Conservation (phyloP, 345 rosid genomes). For the Anacardium occidentale region DNA sequence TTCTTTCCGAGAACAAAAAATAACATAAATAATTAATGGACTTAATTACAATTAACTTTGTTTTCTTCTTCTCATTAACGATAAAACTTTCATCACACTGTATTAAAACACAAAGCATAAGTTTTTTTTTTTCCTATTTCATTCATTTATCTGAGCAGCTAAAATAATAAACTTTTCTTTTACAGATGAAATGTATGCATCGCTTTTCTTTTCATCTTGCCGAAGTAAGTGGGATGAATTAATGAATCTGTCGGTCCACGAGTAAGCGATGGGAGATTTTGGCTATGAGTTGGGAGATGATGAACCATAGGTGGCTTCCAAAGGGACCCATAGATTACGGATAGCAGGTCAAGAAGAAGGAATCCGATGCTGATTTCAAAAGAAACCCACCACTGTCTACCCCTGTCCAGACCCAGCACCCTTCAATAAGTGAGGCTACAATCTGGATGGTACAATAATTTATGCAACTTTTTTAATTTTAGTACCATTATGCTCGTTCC, state of each 20-base stretch:
- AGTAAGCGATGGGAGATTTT: not conserved
- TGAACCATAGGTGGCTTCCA: not conserved
- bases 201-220: too few relatives aligned
- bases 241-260: too few relatives aligned
- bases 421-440: not conserved
- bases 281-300: not conserved
- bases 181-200: too few relatives aligned
- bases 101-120: too few relatives aligned
- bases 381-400: not conserved
- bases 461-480: not conserved
- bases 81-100: too few relatives aligned
- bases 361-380: conserved; percentile 13
- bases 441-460: not conserved
- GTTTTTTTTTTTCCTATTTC: too few relatives aligned
- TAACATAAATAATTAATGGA: too few relatives aligned
- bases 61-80: too few relatives aligned
- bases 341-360: not conserved
- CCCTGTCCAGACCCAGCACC: not conserved
- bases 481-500: not conserved
- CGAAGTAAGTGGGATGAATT: too few relatives aligned
- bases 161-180: too few relatives aligned
- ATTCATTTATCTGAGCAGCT: too few relatives aligned
- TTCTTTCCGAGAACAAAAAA: not conserved
- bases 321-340: not conserved
- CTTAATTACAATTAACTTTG: too few relatives aligned